phyloP scores from a whole-genome alignment of 1,284 basidiomycete species.

The Fomitiporia mediterranea region DNA sequence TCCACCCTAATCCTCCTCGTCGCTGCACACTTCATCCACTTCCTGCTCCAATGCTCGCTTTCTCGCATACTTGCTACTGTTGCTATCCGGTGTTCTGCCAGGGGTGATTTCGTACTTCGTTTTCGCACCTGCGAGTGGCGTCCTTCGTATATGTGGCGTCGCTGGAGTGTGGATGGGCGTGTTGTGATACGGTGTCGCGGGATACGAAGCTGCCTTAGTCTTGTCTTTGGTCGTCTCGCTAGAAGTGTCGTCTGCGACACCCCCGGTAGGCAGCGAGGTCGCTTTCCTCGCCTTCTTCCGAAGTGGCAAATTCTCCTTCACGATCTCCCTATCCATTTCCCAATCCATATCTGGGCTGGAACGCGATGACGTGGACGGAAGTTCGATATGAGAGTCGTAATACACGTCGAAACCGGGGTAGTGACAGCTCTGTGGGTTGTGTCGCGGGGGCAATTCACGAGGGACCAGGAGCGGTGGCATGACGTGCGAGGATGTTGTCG shows the following conservation, averaged over 20 bases:
- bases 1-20: constrained; percentile 1
- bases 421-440: constrained; percentile 57
- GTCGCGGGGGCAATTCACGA: constrained; percentile 41
- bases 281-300: constrained; percentile 38
- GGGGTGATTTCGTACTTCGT: not conserved
- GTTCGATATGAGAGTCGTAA: constrained; percentile 43
- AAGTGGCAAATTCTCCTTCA: constrained; percentile 53
- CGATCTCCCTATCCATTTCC: constrained; percentile 23
- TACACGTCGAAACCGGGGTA: constrained; percentile 69
- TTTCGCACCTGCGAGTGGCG: not conserved
- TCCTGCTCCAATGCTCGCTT: constrained; percentile 16
- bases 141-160: constrained; percentile 2
- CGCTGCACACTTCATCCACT: constrained; percentile 16
- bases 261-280: constrained; percentile 25
- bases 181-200: constrained; percentile 5
- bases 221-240: not conserved
- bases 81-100: not conserved
- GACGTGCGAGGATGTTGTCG: not conserved
- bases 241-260: not conserved
- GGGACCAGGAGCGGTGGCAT: constrained; percentile 31
- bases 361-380: constrained; percentile 21
- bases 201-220: not conserved
- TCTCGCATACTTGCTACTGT: not conserved
- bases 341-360: not conserved
- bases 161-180: not conserved